These are phyloP conservation scores for Stereum hirsutum DNA, from an alignment of 1,284 basidiomycete genomes.

Conservation along the genomic window DNA sequence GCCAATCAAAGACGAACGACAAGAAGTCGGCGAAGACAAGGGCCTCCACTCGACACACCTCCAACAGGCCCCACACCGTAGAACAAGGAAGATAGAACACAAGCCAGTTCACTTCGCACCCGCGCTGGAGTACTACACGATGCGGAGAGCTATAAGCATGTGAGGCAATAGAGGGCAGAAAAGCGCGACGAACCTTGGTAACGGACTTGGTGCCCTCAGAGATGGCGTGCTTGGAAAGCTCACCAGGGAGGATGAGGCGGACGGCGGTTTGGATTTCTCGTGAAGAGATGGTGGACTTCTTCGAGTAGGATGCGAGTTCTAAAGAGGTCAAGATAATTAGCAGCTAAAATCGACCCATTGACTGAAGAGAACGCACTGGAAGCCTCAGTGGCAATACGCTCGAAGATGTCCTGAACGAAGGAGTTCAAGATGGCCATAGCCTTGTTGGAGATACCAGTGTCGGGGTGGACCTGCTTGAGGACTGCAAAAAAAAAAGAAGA, in stretches of 20 bases:
- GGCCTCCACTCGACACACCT: too few species aligned
- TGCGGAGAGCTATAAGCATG: not conserved
- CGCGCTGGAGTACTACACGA: slow-evolving; percentile 51
- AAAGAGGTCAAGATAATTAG: slow-evolving; percentile 47
- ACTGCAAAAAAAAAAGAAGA: slow-evolving; percentile 37
- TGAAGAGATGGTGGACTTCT: slow-evolving; percentile 91
- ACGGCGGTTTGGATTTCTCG: slow-evolving; percentile 91
- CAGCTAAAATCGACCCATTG: slow-evolving; percentile 34
- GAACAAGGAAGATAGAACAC: not conserved
- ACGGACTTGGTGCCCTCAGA: slow-evolving; percentile 64
- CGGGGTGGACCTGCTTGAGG: slow-evolving; percentile 65
- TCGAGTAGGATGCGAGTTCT: slow-evolving; percentile 67
- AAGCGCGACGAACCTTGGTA: slow-evolving; percentile 11
- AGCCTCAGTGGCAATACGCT: slow-evolving; percentile 64
- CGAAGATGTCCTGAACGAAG: slow-evolving; percentile 66
- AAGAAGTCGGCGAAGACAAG: too few species aligned
- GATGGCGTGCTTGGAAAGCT: slow-evolving; percentile 76
- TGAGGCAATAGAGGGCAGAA: not conserved
- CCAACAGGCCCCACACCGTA: too few species aligned
- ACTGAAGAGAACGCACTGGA: slow-evolving; percentile 35
- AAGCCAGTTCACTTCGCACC: slow-evolving; percentile 38
- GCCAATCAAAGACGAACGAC: too few species aligned
- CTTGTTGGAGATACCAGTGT: slow-evolving; percentile 73
- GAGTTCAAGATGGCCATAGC: slow-evolving; percentile 71
- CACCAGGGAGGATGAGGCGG: slow-evolving; percentile 85